Percentiles rank a stretch among this genome's conserved stretches.
Conservation (phyloP, 1,284 basidiomycete species). For the Trichosporon sp. region DNA sequence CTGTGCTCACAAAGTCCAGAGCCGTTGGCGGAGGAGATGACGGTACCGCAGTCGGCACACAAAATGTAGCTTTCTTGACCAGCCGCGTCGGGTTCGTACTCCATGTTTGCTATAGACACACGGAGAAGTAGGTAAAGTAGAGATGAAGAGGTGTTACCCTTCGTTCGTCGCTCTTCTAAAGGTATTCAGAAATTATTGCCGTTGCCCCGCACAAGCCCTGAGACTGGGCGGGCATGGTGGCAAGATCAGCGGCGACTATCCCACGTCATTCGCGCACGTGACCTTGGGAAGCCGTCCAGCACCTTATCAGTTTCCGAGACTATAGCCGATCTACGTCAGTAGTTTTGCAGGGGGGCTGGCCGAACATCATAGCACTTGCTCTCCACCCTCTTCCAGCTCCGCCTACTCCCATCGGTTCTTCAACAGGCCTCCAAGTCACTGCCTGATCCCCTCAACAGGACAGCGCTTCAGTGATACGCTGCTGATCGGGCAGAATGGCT, state of each 20-base stretch:
- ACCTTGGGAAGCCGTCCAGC: neutral
- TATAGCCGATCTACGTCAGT: neutral
- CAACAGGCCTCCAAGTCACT: slow-evolving; percentile 1
- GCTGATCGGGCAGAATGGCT: neutral
- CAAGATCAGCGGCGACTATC: neutral
- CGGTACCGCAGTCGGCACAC: slow-evolving; percentile 60
- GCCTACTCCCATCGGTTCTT: neutral
- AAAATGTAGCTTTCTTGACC: slow-evolving; percentile 46
- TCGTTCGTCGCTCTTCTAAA: neutral
- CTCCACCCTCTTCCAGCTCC: neutral
- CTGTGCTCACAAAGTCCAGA: slow-evolving; percentile 72
- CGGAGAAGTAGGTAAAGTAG: neutral
- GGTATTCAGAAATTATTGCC: neutral
- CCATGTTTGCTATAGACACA: slow-evolving; percentile 24
- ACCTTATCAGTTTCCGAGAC: neutral
- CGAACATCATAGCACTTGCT: neutral
- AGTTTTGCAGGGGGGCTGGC: neutral
- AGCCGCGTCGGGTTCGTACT: slow-evolving; percentile 42
- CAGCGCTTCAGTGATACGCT: slow-evolving; percentile 2
- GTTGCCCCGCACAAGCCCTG: neutral
- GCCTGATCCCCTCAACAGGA: slow-evolving; percentile 4
- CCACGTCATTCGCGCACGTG: slow-evolving; percentile 8
- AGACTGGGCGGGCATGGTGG: neutral
- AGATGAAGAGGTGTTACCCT: neutral
- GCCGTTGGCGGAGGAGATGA: slow-evolving; percentile 77